phyloP scores from a whole-genome alignment of 768 basidiomycete species.

The Boletus vinaceobasis region DNA sequence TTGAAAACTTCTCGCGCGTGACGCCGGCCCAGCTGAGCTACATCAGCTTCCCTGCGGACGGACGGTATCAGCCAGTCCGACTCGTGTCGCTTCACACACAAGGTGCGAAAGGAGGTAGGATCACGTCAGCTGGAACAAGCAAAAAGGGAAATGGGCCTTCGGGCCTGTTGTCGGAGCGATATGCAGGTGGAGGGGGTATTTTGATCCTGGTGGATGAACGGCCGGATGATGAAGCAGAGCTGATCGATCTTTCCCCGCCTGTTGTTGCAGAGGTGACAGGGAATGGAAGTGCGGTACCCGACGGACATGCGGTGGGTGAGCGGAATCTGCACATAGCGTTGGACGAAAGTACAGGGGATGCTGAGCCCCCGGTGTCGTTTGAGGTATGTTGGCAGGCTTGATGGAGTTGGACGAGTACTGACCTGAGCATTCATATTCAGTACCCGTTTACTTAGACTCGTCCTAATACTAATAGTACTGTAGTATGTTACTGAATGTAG shows the following conservation, averaged over 20 bases:
- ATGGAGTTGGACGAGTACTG: slow-evolving; percentile 13
- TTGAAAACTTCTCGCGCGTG: slow-evolving; percentile 89
- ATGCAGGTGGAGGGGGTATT: slow-evolving; percentile 83
- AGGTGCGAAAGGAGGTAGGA: slow-evolving; percentile 35
- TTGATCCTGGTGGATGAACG: slow-evolving; percentile 74
- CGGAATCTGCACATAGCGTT: slow-evolving; percentile 57
- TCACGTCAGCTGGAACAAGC: slow-evolving; percentile 18
- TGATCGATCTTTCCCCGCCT: slow-evolving; percentile 59
- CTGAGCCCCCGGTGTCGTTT: slow-evolving; percentile 73
- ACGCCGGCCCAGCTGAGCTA: slow-evolving; percentile 85
- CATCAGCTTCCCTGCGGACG: slow-evolving; percentile 74
- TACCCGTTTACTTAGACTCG: slow-evolving; percentile 53
- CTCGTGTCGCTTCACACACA: slow-evolving; percentile 54
- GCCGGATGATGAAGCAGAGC: slow-evolving; percentile 69
- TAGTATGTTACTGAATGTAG: neutral
- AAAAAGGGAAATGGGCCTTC: slow-evolving; percentile 31
- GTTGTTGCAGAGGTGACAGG: slow-evolving; percentile 15
- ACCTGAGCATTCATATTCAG: slow-evolving; percentile 34
- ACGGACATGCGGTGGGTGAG: slow-evolving; percentile 18
- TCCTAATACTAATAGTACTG: neutral
- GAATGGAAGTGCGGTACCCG: slow-evolving; percentile 31
- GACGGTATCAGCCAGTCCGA: slow-evolving; percentile 87
- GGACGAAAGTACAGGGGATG: slow-evolving; percentile 69
- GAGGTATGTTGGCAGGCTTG: slow-evolving; percentile 54
- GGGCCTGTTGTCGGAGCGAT: slow-evolving; percentile 50